Evolutionary conservation across 108 stramenopile species (phyloP).

Genomic region (Skeletonema tropicum): DNA sequence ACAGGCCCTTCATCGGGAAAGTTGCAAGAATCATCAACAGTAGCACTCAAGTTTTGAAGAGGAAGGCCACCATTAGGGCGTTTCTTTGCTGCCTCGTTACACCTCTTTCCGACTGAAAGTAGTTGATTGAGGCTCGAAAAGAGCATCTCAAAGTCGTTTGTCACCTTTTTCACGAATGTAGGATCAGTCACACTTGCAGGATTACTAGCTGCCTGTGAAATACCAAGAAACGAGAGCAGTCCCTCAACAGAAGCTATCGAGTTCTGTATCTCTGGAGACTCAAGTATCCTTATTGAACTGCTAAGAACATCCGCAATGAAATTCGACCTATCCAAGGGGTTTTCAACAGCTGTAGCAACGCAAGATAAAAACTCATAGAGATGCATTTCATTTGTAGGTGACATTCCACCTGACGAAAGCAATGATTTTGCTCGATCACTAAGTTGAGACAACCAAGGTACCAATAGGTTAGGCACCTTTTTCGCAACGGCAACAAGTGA

Average conservation of each 20-base stretch:
- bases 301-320: slow-evolving; percentile 84
- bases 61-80: slow-evolving; percentile 58
- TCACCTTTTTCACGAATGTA: slow-evolving; percentile 64
- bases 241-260: slow-evolving; percentile 61
- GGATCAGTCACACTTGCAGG: slow-evolving; percentile 72
- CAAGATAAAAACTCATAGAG: slow-evolving; percentile 87
- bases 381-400: slow-evolving; percentile 84
- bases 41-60: slow-evolving; percentile 48
- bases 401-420: slow-evolving; percentile 63
- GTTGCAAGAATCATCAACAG: slow-evolving; percentile 35
- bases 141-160: slow-evolving; percentile 52
- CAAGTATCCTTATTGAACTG: slow-evolving; percentile 63
- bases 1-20: slow-evolving; percentile 88
- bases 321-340: slow-evolving; percentile 68
- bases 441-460: slow-evolving; percentile 82
- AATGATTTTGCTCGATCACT: slow-evolving; percentile 71
- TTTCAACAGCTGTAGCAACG: slow-evolving; percentile 85
- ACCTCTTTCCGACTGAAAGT: slow-evolving; percentile 87
- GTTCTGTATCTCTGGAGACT: slow-evolving; percentile 59
- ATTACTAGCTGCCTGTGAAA: slow-evolving; percentile 62
- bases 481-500: slow-evolving; percentile 82
- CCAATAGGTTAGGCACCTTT: slow-evolving; percentile 74
- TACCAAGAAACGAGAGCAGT: slow-evolving; percentile 66
- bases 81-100: slow-evolving; percentile 84
- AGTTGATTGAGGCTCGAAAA: slow-evolving; percentile 86